Evolutionary conservation across 2,329 filamentous ascomycete species (phyloP), one percentile per base, ranked within the genome.

Genomic region (Pestalotiopsis sp.): DNA sequence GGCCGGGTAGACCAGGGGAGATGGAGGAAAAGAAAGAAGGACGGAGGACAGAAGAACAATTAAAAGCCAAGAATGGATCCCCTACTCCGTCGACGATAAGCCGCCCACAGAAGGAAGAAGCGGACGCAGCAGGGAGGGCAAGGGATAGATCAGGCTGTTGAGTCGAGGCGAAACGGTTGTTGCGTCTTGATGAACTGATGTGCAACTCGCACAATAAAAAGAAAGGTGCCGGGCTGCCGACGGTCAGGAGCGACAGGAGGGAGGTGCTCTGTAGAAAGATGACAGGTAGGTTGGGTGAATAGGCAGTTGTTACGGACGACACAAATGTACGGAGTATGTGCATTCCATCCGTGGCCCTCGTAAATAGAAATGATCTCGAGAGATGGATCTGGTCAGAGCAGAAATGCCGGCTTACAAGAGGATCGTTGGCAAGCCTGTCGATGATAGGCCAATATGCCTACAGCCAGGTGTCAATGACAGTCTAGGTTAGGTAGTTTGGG

Each of bases 91-190:
- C 17, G 20, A n/a, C 45, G 45, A n/a, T 52, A 52, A 52, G 45
- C 45, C 23, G 45, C 45, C 45, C n/a, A 52, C 17, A n/a, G 45
- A 17, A 38, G 12, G 38, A 41, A 20, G 20, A 31, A 36, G 45
- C 17, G 23, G 17, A 52, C 17, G 9, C 45, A 52, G 27, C 27
- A 25, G 31, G 23, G 45, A 17, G 31, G 25, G 57, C 63, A 41
- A 38, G 63, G 63, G 63, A 57, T 23, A 66, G 39, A 66, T 38
- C 63, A 66, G 52, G 63, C 52, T 66, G 63, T 27, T 57, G 31
- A 20, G 45, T 52, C 45, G 20, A 52, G 45, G 45, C 63, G 49
- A 66, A 58, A 56, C 63, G 9, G 23, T 38, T 57, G 45, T 45
- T 66, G 63, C 63, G 31, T 56, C 63, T 45, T 58, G 45, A 52